phyloP scores from a whole-genome alignment of 306 rosid genomes.

The Comarum palustre region DNA sequence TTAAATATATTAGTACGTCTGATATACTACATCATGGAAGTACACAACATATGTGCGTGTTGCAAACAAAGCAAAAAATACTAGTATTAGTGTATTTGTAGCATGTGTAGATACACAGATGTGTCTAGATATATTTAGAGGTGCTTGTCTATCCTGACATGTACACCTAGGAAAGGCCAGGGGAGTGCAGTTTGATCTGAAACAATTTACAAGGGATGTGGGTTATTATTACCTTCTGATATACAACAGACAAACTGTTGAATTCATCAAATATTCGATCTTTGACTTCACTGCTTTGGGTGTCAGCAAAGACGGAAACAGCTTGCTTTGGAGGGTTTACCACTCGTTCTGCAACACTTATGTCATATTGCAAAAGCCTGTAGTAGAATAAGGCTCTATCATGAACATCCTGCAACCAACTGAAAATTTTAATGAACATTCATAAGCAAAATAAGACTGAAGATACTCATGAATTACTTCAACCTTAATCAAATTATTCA shows the following conservation, averaged over 20 bases:
- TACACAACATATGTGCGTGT: slow-evolving; percentile 8
- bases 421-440: slow-evolving; percentile 36
- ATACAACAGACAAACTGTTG: slow-evolving; percentile 91
- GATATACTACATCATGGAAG: background rate
- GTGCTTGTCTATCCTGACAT: background rate
- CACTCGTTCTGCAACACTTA: slow-evolving; percentile 75
- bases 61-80: background rate
- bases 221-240: slow-evolving; percentile 64
- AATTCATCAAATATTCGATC: slow-evolving; percentile 97
- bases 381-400: slow-evolving; percentile 95
- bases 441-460: slow-evolving; percentile 13
- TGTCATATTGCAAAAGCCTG: slow-evolving; percentile 82
- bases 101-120: background rate
- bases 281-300: slow-evolving; percentile 95
- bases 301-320: slow-evolving; percentile 98
- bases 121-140: background rate
- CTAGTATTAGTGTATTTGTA: background rate
- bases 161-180: background rate
- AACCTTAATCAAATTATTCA: background rate
- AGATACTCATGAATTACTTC: background rate
- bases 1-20: slow-evolving; percentile 20
- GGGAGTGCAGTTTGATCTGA: slow-evolving; percentile 3
- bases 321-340: slow-evolving; percentile 99
- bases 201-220: slow-evolving; percentile 14
- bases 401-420: slow-evolving; percentile 87